Percentiles rank a stretch among this genome's conserved stretches.
Conservation (phyloP, 257 asterid species). For the Solanum clarkiae region DNA sequence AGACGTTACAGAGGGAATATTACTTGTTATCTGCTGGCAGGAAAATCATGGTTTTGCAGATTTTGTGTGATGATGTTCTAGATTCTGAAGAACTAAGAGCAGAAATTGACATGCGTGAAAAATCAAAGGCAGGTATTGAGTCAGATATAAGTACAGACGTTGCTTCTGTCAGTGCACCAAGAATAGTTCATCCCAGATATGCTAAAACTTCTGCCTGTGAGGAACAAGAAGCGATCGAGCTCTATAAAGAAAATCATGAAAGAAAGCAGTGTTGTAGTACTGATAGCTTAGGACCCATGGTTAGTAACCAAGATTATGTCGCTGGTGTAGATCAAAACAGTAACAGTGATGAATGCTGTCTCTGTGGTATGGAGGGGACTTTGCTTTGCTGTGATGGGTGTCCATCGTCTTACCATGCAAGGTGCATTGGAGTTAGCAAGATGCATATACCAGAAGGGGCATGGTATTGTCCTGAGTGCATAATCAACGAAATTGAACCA, state of each 20-base stretch:
- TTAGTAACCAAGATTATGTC: slow-evolving; percentile 18
- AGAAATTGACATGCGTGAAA: slow-evolving; percentile 59
- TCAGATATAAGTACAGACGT: slow-evolving; percentile 22
- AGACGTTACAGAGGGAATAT: slow-evolving; percentile 59
- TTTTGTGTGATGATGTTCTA: slow-evolving; percentile 63
- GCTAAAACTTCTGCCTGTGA: slow-evolving; percentile 42
- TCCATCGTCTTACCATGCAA: slow-evolving; percentile 69
- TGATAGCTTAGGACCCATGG: slow-evolving; percentile 18
- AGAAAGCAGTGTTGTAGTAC: slow-evolving; percentile 8
- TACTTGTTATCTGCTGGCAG: slow-evolving; percentile 55
- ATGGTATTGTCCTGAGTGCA: slow-evolving; percentile 89
- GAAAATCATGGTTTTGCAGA: slow-evolving; percentile 59
- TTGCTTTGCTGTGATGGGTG: slow-evolving; percentile 90
- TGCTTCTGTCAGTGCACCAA: slow-evolving; percentile 31
- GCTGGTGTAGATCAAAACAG: slow-evolving; percentile 39
- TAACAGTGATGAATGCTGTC: slow-evolving; percentile 78
- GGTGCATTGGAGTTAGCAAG: slow-evolving; percentile 75
- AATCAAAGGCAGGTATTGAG: slow-evolving; percentile 46
- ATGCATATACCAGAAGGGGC: slow-evolving; percentile 50
- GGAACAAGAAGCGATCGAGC: slow-evolving; percentile 23
- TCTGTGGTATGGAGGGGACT: slow-evolving; percentile 85
- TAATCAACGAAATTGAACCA: slow-evolving; percentile 41
- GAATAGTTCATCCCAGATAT: slow-evolving; percentile 58
- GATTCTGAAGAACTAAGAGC: slow-evolving; percentile 64
- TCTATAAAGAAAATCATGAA: slow-evolving; percentile 24